phyloP scores from a whole-genome alignment of 352 stramenopile species.

The Globisporangium paddicum region DNA sequence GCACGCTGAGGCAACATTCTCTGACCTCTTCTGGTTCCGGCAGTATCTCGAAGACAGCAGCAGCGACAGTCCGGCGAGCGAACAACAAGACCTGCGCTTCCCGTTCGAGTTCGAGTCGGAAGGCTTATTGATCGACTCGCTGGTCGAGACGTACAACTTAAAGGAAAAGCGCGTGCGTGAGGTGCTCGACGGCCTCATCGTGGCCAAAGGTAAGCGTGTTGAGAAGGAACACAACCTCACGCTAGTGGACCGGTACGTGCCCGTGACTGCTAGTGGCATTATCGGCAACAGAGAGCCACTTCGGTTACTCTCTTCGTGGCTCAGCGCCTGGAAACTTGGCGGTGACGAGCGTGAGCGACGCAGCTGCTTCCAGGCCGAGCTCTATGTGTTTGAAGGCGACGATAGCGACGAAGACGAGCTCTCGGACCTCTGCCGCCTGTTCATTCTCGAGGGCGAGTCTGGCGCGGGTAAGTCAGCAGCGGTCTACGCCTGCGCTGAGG shows the following conservation, averaged over 20 bases:
- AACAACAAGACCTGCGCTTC: background rate
- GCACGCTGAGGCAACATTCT: constrained; percentile 37
- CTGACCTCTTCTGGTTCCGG: constrained; percentile 60
- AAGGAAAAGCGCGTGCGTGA: constrained; percentile 57
- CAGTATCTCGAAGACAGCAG: constrained; percentile 20
- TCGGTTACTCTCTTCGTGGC: constrained; percentile 63
- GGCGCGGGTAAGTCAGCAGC: constrained; percentile 73
- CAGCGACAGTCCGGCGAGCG: background rate
- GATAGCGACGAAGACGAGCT: constrained; percentile 51
- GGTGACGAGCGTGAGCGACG: constrained; percentile 35
- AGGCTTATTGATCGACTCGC: constrained; percentile 39
- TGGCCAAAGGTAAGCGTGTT: constrained; percentile 36
- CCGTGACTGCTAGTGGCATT: constrained; percentile 47
- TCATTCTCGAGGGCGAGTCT: constrained; percentile 70
- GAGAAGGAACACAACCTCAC: constrained; percentile 51
- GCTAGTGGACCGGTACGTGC: constrained; percentile 63
- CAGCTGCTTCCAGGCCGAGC: constrained; percentile 51
- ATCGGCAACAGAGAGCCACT: constrained; percentile 64
- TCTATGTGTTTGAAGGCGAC: constrained; percentile 64
- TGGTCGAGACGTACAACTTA: constrained; percentile 46
- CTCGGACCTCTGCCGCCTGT: constrained; percentile 53
- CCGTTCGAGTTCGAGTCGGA: constrained; percentile 17
- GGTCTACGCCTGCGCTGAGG: constrained; percentile 74
- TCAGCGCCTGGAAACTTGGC: constrained; percentile 68
- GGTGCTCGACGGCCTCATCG: constrained; percentile 37